phyloP scores from a whole-genome alignment of 2,329 filamentous ascomycete species.

The Chaetothyriales sp. region DNA sequence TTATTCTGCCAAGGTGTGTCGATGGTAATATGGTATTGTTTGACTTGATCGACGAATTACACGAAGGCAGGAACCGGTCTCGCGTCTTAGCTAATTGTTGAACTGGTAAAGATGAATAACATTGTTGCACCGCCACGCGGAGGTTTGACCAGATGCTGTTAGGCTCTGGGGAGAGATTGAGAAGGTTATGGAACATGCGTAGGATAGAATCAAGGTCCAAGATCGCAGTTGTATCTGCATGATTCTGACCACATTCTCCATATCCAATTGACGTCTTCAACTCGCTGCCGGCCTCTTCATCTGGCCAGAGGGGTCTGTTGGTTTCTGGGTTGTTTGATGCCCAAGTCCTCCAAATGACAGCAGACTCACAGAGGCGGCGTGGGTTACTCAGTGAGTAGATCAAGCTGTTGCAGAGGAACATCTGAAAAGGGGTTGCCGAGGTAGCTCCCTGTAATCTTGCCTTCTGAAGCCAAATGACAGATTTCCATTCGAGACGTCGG shows the following conservation, averaged over 20 bases:
- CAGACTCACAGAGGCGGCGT: background rate
- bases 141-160: background rate
- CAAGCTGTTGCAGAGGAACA: background rate
- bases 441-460: background rate
- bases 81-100: background rate
- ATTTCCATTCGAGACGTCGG: background rate
- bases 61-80: background rate
- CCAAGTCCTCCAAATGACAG: background rate
- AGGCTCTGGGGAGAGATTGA: background rate
- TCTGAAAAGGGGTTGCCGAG: background rate
- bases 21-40: background rate
- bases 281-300: background rate
- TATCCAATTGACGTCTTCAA: background rate
- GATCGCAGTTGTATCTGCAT: background rate
- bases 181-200: background rate
- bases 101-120: background rate
- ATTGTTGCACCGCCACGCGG: background rate
- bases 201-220: background rate
- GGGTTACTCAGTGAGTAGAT: background rate
- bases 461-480: background rate
- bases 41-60: background rate
- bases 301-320: background rate
- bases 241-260: background rate
- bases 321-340: background rate
- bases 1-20: background rate